These are phyloP conservation scores for Paramecium octaurelia DNA, from an alignment of 73 alveolate genomes.

Conservation along the genomic window DNA sequence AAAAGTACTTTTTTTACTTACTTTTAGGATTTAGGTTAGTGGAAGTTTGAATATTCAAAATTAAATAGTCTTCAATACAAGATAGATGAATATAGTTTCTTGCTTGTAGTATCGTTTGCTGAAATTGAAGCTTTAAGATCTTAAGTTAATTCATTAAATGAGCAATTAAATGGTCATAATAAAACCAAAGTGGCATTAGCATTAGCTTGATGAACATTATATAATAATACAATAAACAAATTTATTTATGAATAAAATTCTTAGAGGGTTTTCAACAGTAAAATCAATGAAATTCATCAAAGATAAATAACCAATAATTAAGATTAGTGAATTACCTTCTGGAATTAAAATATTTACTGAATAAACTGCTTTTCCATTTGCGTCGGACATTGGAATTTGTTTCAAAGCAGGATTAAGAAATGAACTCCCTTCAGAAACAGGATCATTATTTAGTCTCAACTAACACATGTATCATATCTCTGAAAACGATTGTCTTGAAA, in stretches of 20 bases:
- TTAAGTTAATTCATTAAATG: background rate
- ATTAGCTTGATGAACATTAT: background rate
- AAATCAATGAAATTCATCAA: background rate
- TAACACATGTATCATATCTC: conserved; percentile 39
- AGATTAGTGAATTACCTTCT: conserved; percentile 38
- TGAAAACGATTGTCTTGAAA: conserved; percentile 17
- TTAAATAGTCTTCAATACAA: background rate
- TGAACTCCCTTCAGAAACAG: background rate
- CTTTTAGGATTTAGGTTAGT: background rate
- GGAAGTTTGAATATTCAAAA: conserved; percentile 25
- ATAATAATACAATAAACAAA: background rate
- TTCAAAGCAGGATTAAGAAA: conserved; percentile 51
- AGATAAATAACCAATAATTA: background rate
- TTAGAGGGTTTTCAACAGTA: background rate
- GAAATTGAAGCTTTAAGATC: conserved; percentile 34
- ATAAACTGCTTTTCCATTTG: conserved; percentile 25
- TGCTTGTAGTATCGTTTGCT: background rate
- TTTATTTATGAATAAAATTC: background rate
- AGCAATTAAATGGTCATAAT: background rate
- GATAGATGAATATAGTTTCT: background rate
- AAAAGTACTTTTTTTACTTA: background rate
- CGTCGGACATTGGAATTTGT: conserved; percentile 39
- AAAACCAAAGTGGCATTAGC: background rate
- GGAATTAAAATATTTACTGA: conserved; percentile 41
- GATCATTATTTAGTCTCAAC: background rate